Conservation (phyloP, 495 filamentous ascomycete genomes). For the Pseudotulostoma volvatum region DNA sequence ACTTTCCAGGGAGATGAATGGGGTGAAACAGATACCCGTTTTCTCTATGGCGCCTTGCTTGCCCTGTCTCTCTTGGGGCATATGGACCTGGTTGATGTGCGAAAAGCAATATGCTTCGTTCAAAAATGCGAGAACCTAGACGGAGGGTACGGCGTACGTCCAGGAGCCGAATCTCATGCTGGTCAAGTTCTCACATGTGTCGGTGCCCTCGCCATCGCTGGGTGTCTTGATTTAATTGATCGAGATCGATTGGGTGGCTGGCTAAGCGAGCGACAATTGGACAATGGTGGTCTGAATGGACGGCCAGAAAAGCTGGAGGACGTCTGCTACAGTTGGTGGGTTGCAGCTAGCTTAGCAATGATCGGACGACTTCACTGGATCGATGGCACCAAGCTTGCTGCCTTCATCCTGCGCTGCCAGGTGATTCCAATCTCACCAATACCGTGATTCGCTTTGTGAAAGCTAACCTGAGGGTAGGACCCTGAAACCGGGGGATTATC, state of each 20-base stretch:
- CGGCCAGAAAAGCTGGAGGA: constrained; percentile 92
- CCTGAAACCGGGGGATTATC: constrained; percentile 68
- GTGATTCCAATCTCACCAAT: constrained; percentile 18
- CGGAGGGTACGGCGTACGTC: constrained; percentile 76
- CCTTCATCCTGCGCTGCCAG: constrained; percentile 73
- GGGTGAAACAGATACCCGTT: constrained; percentile 91
- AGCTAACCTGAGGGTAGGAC: constrained; percentile 40
- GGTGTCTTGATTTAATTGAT: constrained; percentile 68
- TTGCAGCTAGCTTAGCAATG: constrained; percentile 74
- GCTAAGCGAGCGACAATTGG: constrained; percentile 83
- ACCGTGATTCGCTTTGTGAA: not conserved
- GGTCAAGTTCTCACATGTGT: constrained; percentile 92
- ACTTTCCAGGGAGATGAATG: constrained; percentile 88
- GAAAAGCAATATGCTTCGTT: constrained; percentile 63
- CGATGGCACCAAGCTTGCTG: constrained; percentile 54
- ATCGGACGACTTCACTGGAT: constrained; percentile 85
- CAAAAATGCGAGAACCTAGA: constrained; percentile 78
- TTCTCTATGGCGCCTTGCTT: constrained; percentile 77
- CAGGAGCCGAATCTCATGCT: constrained; percentile 80
- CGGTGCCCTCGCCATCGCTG: constrained; percentile 71
- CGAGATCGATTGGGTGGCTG: constrained; percentile 66
- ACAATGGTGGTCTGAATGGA: constrained; percentile 80
- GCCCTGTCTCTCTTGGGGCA: constrained; percentile 66
- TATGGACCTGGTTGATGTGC: constrained; percentile 53
- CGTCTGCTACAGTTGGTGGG: constrained; percentile 99